These are phyloP conservation scores for Colletotrichum sp. DNA, from an alignment of 2,329 filamentous ascomycete genomes.

Conservation along the genomic window DNA sequence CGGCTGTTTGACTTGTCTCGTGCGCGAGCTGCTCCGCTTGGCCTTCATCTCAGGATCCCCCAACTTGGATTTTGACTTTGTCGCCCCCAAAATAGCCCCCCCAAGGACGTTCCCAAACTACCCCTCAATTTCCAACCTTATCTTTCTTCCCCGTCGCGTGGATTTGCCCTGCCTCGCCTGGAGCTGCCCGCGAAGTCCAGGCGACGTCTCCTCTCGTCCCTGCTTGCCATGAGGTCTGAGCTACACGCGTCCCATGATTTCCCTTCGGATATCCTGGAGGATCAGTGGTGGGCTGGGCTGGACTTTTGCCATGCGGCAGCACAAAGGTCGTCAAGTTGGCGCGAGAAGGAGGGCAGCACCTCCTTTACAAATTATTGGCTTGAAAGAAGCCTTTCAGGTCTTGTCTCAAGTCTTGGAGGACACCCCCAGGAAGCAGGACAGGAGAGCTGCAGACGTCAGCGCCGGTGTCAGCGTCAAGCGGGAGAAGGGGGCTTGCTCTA, in stretches of 20 bases:
- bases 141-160: background rate
- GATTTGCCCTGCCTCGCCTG: background rate
- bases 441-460: background rate
- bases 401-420: background rate
- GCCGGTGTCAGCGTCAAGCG: background rate
- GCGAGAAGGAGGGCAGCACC: background rate
- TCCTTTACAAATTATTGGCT: background rate
- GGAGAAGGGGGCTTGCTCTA: background rate
- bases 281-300: background rate
- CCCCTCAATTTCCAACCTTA: constrained; percentile 13
- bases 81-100: background rate
- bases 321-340: background rate
- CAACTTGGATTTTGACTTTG: background rate
- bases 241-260: background rate
- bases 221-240: background rate
- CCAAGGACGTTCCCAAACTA: background rate
- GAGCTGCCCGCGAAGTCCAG: background rate
- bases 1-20: background rate
- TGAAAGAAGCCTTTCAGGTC: background rate
- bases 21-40: background rate
- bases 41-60: constrained; percentile 1
- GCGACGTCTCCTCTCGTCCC: background rate
- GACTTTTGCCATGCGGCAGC: background rate
- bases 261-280: background rate
- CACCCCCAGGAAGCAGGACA: background rate